Evolutionary conservation across 2,329 filamentous ascomycete genomes (phyloP), one percentile per base, ranked within the genome.

Genomic region (Neopestalotiopsis rosae): DNA sequence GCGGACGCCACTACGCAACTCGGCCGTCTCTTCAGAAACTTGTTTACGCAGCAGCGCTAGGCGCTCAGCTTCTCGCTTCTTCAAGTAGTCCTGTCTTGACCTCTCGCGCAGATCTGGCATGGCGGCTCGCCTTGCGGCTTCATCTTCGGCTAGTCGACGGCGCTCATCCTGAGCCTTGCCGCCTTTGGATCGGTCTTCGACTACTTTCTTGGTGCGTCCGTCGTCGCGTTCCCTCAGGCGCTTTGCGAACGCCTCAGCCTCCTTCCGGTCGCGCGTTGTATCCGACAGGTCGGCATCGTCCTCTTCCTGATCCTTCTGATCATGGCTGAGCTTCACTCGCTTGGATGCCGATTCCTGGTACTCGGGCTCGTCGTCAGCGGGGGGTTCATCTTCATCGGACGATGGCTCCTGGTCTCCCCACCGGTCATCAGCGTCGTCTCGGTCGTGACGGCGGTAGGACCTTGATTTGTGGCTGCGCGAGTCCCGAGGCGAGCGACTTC

Each of bases 31-130:
- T 74, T 98, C 95, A 0, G 90, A 90, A 2, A 99, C 96, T 77
- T 98, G 95, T 76, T 93, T 94, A 40, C 95, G 89, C 64, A 99
- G 82, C n/a, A 99, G 82, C 0, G 93, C 93, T 17, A 99, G 82
- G 70, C 94, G 90, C 79, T 98, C 94, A 0, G 92, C 86, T 78
- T 98, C 95, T 71, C 96, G 89, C 84, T 99, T 98, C 80, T 94
- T 94, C 38, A 99, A 86, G 77, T 99, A 99, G 73, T 96, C 92
- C 77, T 98, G 95, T 70, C 96, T 89, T 3, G 95, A 97, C 40
- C 94, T 89, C 76, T 96, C 86, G 57, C 96, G 88, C 20, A 98
- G 81, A 70, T 97, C 94, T 2, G 91, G 90, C 78, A 97, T 87
- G n/a, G 92, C 92, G 9, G 90, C 90, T 71, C 86, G 86, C 68